Base-by-base conservation (phyloP, 768 basidiomycete species). In the Amylocystis lapponica region DNA sequence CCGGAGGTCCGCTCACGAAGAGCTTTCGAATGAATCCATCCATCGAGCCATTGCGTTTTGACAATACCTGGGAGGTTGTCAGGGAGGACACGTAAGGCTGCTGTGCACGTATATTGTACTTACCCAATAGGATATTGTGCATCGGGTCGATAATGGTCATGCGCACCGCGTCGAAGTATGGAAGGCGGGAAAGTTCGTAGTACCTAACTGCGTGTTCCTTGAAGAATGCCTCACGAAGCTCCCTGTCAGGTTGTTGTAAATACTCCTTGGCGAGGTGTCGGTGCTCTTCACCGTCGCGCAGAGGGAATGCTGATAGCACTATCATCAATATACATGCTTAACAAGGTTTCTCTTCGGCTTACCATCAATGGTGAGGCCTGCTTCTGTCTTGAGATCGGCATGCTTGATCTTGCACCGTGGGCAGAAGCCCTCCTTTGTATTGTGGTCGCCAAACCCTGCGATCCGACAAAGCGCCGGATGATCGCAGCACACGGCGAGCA, bases 401-500 rank as follows among this genome's bases (percentile, higher is more conserved):
- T 17, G 46, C 43, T 7, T 17, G 39, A 43, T 36, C 30, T 40
- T 19, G 43, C 53, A 32, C 37, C n/a, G n/a, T n/a, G n/a, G n/a
- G n/a, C n/a, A n/a, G n/a, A n/a, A n/a, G n/a, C n/a, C n/a, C n/a
- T n/a, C n/a, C n/a, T n/a, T n/a, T n/a, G n/a, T n/a, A n/a, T n/a
- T n/a, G n/a, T n/a, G n/a, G n/a, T n/a, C n/a, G n/a, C n/a, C n/a
- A n/a, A n/a, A n/a, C n/a, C n/a, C n/a, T n/a, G n/a, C n/a, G n/a
- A n/a, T n/a, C n/a, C 31, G 47, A 32, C 44, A 35, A 20, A 36
- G 41, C 13, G 63, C 68, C 1, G 59, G 66, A 13, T 71, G 56
- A 42, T 74, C 69, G 35, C 64, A 67, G 2, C 67, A 46, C 1
- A 60, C 40, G 4, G 50, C 43, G 0, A 63, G 50, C 2, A 72